Base-by-base conservation (phyloP, 768 basidiomycete genomes). In the Boletus eberwhitei region DNA sequence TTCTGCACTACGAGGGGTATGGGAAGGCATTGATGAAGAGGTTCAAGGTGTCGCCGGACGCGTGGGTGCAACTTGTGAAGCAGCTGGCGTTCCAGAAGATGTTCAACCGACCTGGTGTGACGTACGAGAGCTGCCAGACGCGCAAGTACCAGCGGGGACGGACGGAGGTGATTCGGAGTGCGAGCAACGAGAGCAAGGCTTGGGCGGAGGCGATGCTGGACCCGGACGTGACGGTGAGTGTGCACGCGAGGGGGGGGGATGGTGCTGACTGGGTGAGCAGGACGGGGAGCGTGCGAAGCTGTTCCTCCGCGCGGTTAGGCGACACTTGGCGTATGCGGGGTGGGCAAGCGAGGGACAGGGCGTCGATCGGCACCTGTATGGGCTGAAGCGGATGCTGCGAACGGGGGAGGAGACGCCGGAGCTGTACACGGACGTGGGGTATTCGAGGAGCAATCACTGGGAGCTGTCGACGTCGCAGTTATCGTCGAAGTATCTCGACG, bases 341-440 rank as follows among this genome's bases (percentile, higher is more conserved):
- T 95, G 93, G 89, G 95, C 96, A 1, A 90, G 93, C 2, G 91
- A 96, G 57, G 97, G 89, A 1, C 86, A 90, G 70, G 97, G 95
- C 42, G 93, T 99, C 21, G 96, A 98, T 71, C 79, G 96, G 34
- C 97, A 99, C 72, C 75, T 98, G 55, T 98, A 95, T 71, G 97
- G 95, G 8, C 74, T 99, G 62, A 95, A 90, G 76, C 88, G 86
- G 76, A 74, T 90, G 63, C 61, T 98, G 44, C 74, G 78, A 49
- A 81, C 83, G 11, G 90, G 85, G 29, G 95, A 98, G 71, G 64
- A 74, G 34, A 57, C 86, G 35, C 95, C 91, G 1, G 82, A 72
- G 57, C 75, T 97, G 3, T 95, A 91, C 75, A 78, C 66, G 45
- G 93, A 98, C 64, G 71, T 73, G 50, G 84, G 87, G 8, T 96